A percentile compares a stretch with the other conserved stretches of the same genome.
Evolutionary conservation across 768 basidiomycete species (phyloP).

Genomic region (Tylopilus intermedius): DNA sequence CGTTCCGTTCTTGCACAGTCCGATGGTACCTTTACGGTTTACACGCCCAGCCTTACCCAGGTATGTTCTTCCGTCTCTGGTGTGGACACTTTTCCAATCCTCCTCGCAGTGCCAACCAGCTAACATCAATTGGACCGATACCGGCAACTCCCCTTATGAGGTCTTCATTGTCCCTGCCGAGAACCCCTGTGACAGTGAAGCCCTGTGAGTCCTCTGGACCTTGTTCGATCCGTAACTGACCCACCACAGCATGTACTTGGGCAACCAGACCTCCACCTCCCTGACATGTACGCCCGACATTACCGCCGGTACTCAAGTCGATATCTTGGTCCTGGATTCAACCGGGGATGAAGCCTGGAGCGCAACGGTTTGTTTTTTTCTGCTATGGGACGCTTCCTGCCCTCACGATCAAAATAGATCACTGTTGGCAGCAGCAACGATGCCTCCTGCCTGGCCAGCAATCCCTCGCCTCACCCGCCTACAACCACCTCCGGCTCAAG

Average conservation of each 20-base stretch:
- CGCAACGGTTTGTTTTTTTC: constrained; percentile 40
- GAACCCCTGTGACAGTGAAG: constrained; percentile 50
- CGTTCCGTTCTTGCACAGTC: constrained; percentile 44
- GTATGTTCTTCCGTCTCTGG: constrained; percentile 30
- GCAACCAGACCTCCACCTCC: constrained; percentile 43
- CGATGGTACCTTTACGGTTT: constrained; percentile 43
- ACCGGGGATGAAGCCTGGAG: constrained; percentile 64
- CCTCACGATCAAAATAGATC: constrained; percentile 25
- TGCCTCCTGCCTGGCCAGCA: constrained; percentile 33
- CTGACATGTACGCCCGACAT: constrained; percentile 40
- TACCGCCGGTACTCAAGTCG: constrained; percentile 43
- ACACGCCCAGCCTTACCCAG: constrained; percentile 49
- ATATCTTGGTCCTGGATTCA: constrained; percentile 51
- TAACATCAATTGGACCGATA: constrained; percentile 47
- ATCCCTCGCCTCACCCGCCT: constrained; percentile 9
- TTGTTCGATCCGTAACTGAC: constrained; percentile 3
- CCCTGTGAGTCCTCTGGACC: constrained; percentile 43
- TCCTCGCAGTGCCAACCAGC: constrained; percentile 47
- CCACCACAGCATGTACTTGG: constrained; percentile 50
- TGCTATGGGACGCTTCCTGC: background rate
- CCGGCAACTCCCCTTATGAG: constrained; percentile 48
- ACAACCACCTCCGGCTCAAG: constrained; percentile 1
- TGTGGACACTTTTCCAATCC: background rate
- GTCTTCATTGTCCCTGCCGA: constrained; percentile 47
- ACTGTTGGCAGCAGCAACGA: constrained; percentile 33